A percentile compares a stretch with the other conserved stretches of the same genome.
Conservation (phyloP, 2,329 filamentous ascomycete species). For the Sporothrix sp. region DNA sequence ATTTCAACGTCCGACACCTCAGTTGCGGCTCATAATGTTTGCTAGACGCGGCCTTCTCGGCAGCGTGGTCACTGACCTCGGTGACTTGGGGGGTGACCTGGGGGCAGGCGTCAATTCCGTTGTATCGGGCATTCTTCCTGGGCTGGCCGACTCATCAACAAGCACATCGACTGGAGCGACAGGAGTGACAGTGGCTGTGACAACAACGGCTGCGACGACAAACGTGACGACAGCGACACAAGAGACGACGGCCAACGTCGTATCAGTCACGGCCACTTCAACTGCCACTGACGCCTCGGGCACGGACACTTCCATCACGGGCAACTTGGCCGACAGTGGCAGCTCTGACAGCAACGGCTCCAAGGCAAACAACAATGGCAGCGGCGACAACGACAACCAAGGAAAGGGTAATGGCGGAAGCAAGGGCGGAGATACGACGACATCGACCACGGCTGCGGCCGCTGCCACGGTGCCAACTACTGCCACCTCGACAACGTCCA, state of each 20-base stretch:
- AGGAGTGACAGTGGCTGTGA: neutral
- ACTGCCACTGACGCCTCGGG: neutral
- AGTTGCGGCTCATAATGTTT: slow-evolving; percentile 2
- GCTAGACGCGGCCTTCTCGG: slow-evolving; percentile 4
- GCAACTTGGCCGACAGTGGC: slow-evolving; percentile 1
- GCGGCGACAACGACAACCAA: neutral
- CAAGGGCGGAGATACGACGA: neutral
- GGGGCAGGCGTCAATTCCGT: neutral
- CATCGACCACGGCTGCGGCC: neutral
- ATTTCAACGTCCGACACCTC: neutral
- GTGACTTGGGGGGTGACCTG: neutral
- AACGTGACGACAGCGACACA: neutral
- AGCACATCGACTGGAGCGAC: neutral
- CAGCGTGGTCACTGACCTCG: slow-evolving; percentile 2
- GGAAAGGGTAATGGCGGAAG: neutral
- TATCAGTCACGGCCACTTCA: neutral
- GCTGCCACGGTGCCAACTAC: neutral
- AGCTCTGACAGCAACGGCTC: neutral
- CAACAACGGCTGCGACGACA: neutral
- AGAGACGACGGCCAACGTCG: neutral
- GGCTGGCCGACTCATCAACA: neutral
- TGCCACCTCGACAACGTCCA: neutral
- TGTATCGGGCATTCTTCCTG: slow-evolving; percentile 6
- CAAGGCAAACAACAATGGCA: neutral
- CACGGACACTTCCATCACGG: neutral